Base-by-base conservation (phyloP, 495 filamentous ascomycete species). In the Pseudevernia furfuracea region DNA sequence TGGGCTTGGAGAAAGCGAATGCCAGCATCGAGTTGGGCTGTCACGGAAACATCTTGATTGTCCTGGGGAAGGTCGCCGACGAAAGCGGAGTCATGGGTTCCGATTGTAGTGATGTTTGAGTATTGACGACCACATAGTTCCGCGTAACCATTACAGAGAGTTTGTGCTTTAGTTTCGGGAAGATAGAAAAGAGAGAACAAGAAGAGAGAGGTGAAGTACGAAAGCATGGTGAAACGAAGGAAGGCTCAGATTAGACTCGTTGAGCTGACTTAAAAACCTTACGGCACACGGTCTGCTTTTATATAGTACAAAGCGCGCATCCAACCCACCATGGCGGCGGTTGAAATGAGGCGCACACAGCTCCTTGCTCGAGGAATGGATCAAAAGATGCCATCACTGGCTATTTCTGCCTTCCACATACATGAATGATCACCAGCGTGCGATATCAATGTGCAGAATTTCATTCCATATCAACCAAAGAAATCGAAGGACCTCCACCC, bases 1-100 rank as follows among this genome's bases (percentile, higher is more conserved):
- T 92, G 88, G 25, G 77, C 85, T 70, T 89, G 85, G 2, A 91
- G 76, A 39, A 88, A 82, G 12, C 88, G 84, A 63, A 91, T 80
- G 15, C 89, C 88, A 28, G 85, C 81, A 37, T 85, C 79, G 5
- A 91, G 79, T 48, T 88, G 86, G 0, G 78, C 75, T n/a, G 82
- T 84, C 36, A 86, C 79, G 68, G 84, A 80, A 73, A 82, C 80
- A 69, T 80, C 86, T 69, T 90, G 88, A 67, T 90, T 89, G 4
- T 87, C 85, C 23, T 82, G 77, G 10, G 82, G 74, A n/a, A 82
- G 77, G 59, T 81, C 78, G 37, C 80, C 80, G 44, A 89, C 80
- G 70, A 90, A 90, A 60, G 87, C 71, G 38, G 80, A 81, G 72
- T 90, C 82, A 72, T 91, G 88, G 34, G 87, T 82, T 25, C 87